Evolutionary conservation across 2,329 filamentous ascomycete genomes (phyloP).

Genomic region (Hysterium pulicare): DNA sequence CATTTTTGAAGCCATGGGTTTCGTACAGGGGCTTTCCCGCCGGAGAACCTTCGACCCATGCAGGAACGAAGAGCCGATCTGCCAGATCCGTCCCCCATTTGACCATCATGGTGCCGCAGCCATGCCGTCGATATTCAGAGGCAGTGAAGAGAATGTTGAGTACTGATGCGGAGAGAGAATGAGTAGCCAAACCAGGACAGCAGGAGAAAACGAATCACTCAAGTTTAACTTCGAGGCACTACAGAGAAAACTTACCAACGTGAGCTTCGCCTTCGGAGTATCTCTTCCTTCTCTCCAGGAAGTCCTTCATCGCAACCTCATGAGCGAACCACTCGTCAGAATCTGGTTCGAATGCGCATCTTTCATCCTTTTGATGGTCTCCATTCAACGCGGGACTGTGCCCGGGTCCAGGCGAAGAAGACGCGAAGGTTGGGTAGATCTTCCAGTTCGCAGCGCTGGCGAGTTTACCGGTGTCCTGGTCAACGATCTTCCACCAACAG

Average conservation of each 20-base stretch:
- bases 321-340: not conserved
- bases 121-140: conserved; percentile 27
- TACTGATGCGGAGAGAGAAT: conserved; percentile 12
- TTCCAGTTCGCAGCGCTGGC: conserved; percentile 31
- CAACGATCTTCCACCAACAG: conserved; percentile 28
- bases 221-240: too few species aligned
- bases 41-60: conserved; percentile 24
- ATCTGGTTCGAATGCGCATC: not conserved
- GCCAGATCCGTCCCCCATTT: conserved; percentile 32
- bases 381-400: conserved; percentile 1
- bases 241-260: not conserved
- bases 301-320: conserved; percentile 1
- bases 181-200: not conserved
- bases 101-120: conserved; percentile 30
- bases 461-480: conserved; percentile 19
- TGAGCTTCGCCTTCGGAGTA: not conserved
- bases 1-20: conserved; percentile 18
- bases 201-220: too few species aligned
- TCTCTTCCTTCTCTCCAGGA: conserved; percentile 1
- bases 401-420: conserved; percentile 4
- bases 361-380: not conserved
- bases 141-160: conserved; percentile 34
- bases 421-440: conserved; percentile 16
- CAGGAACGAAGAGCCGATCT: conserved; percentile 22
- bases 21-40: conserved; percentile 22